Percentiles rank a stretch among this genome's conserved stretches.
Conservation (phyloP, 495 filamentous ascomycete genomes). For the Jackrogersella minutella region DNA sequence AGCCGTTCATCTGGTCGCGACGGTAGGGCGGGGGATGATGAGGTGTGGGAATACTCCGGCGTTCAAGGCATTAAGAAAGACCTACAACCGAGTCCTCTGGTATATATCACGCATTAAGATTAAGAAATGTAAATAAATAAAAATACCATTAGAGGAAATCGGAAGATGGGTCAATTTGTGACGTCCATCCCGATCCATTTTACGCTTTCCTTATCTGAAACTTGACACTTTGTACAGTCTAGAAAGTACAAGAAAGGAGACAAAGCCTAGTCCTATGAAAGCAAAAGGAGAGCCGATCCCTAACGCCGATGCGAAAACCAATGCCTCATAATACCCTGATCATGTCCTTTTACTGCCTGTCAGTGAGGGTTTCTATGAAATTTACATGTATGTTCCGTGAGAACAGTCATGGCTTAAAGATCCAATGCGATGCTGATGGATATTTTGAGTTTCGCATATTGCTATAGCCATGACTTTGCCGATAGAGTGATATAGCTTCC, state of each 20-base stretch:
- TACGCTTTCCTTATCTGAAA: neutral
- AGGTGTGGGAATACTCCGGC: constrained; percentile 15
- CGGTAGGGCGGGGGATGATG: constrained; percentile 65
- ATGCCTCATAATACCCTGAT: constrained; percentile 2
- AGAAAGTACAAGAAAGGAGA: neutral
- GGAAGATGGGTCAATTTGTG: constrained; percentile 1
- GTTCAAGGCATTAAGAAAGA: constrained; percentile 12
- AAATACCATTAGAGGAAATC: neutral
- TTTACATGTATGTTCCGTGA: too few species aligned
- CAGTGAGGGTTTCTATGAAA: too few species aligned
- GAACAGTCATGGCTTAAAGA: too few species aligned
- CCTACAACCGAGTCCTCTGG: neutral
- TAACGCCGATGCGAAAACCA: constrained; percentile 23
- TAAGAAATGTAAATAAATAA: neutral
- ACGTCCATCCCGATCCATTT: neutral
- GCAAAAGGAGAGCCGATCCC: constrained; percentile 8
- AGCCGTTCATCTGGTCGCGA: constrained; percentile 79
- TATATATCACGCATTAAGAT: constrained; percentile 7
- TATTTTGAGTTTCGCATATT: too few species aligned
- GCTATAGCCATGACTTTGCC: constrained; percentile 3
- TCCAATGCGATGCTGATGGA: too few species aligned
- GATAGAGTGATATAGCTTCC: neutral
- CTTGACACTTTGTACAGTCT: neutral
- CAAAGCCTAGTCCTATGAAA: neutral
- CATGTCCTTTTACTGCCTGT: too few species aligned